These are phyloP conservation scores for Cardiospermum halicacabum DNA, from an alignment of 345 rosid species.

Conservation along the genomic window DNA sequence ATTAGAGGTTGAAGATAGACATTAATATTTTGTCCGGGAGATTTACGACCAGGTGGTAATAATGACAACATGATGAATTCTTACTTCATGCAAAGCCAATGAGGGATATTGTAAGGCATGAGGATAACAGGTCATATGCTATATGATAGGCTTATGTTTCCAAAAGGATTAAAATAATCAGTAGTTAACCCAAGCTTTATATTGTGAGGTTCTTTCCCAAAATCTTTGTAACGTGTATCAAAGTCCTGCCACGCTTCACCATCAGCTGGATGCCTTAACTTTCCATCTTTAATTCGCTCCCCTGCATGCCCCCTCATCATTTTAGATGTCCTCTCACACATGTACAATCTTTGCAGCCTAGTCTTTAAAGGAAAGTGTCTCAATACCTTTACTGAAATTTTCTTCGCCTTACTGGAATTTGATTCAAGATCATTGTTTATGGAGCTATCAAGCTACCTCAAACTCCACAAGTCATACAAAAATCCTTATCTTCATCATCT, in stretches of 20 bases:
- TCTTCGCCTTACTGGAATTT: no score
- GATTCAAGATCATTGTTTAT: no score
- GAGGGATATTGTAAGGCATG: background rate
- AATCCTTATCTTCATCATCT: no score
- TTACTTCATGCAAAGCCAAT: background rate
- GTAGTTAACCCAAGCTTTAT: background rate
- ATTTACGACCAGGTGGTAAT: background rate
- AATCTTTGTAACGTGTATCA: background rate
- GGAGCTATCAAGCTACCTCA: no score
- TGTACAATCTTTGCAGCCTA: no score
- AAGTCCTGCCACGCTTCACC: slow-evolving; percentile 2
- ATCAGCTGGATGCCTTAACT: background rate
- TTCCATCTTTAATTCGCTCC: background rate
- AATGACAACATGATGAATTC: background rate
- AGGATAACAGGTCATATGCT: slow-evolving; percentile 5
- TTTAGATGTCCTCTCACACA: no score
- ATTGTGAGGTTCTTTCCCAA: background rate
- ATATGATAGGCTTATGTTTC: slow-evolving; percentile 6
- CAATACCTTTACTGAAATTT: no score
- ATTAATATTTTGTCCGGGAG: slow-evolving; percentile 2
- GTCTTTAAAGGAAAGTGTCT: no score
- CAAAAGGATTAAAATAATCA: slow-evolving; percentile 1
- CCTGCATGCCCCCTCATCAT: no score
- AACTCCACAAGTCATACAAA: no score
- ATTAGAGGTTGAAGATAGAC: slow-evolving; percentile 10